phyloP scores from a whole-genome alignment of 2,329 filamentous ascomycete genomes.

The Fusarium globosum region DNA sequence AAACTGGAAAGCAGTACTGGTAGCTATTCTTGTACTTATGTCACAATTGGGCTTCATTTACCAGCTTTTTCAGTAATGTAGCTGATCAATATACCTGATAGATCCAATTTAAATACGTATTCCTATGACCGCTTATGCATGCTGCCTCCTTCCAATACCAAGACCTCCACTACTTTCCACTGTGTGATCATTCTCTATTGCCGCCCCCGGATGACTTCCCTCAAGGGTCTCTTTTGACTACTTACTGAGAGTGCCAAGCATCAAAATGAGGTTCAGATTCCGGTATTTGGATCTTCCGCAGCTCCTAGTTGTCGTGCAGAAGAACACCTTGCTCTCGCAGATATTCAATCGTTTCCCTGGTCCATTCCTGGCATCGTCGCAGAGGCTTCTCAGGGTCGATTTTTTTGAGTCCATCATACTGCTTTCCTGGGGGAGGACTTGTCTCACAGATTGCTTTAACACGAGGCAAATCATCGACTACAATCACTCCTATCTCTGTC shows the following conservation, averaged over 20 bases:
- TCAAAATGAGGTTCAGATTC: background rate
- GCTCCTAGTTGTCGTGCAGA: accelerated
- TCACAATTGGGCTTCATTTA: accelerated
- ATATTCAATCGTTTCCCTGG: background rate
- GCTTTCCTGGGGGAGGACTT: background rate
- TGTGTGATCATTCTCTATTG: accelerated
- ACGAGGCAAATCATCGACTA: background rate
- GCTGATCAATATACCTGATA: accelerated
- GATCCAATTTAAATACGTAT: accelerated
- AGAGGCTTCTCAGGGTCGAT: background rate
- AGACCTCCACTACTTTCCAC: background rate
- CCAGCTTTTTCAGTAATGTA: accelerated
- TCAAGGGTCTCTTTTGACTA: accelerated
- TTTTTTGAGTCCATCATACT: background rate
- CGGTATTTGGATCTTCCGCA: background rate
- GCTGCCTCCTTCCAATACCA: background rate
- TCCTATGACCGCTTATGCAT: background rate
- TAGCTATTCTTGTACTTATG: background rate
- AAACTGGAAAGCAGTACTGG: background rate
- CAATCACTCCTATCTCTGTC: background rate
- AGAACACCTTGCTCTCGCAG: background rate
- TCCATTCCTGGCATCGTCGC: background rate
- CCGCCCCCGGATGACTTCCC: background rate
- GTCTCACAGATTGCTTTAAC: background rate
- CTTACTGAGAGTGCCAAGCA: background rate